Evolutionary conservation across 2,329 filamentous ascomycete genomes (phyloP), one percentile per base, ranked within the genome.

Genomic region (Monilinia aucupariae): DNA sequence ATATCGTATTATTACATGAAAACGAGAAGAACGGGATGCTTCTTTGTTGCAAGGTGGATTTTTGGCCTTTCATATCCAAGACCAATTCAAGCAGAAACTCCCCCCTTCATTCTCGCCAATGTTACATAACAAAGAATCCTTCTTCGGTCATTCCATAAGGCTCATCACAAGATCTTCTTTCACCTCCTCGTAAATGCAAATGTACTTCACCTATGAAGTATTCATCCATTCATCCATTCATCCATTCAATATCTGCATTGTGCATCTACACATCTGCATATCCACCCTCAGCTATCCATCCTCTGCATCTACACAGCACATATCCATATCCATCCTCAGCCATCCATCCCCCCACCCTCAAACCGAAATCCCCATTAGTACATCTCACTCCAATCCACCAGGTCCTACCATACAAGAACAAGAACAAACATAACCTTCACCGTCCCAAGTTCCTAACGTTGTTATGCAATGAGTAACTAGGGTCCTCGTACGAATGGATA

Each of bases 391-490:
- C n/a, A n/a, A n/a, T n/a, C n/a, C n/a, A n/a, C n/a, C n/a, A n/a
- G n/a, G n/a, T n/a, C n/a, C n/a, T n/a, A n/a, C n/a, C n/a, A n/a
- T n/a, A n/a, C n/a, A n/a, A n/a, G n/a, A n/a, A n/a, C n/a, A n/a
- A n/a, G n/a, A n/a, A n/a, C n/a, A n/a, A n/a, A n/a, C n/a, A 12
- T 17, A 45, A 48, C 27, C 55, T 59, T 59, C 52, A 55, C 52
- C 52, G 52, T 55, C 52, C 34, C n/a, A n/a, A n/a, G n/a, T n/a
- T n/a, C n/a, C n/a, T 43, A 9, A 55, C 52, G 52, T 54, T 43
- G n/a, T 43, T 22, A 54, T 30, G 52, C 52, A 54, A 43, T 4
- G 43, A n/a, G 22, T 9, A 43, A 8, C 52, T 15, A 55, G 52
- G 37, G 52, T 55, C 25, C 37, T 43, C 5, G 52, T 54, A 41